Percentiles rank a stretch among this genome's conserved stretches.
These are phyloP conservation scores for Nepenthes mirabilis DNA, from an alignment of 148 eudicot species.

Conservation along the genomic window DNA sequence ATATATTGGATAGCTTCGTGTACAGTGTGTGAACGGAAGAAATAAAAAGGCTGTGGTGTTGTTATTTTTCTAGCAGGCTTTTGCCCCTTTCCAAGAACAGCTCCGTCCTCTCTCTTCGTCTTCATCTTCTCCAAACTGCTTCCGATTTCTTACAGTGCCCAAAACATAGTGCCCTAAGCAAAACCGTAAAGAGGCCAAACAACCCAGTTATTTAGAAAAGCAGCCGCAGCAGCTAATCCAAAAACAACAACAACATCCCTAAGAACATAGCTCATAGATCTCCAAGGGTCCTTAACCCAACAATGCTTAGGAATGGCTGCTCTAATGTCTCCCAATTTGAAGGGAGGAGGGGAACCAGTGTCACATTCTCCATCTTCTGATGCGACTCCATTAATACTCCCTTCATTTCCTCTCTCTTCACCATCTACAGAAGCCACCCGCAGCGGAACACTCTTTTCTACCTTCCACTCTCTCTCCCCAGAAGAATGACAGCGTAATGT, in stretches of 20 bases:
- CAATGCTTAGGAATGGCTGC: constrained; percentile 73
- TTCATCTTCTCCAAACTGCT: no score
- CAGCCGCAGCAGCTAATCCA: constrained; percentile 59
- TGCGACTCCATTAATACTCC: constrained; percentile 6
- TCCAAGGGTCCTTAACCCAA: constrained; percentile 73
- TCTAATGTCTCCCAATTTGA: constrained; percentile 39
- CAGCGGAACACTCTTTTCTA: constrained; percentile 49
- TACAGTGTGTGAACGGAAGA: no score
- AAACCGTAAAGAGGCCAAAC: constrained; percentile 76
- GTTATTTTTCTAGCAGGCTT: no score
- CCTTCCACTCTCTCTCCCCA: constrained; percentile 22
- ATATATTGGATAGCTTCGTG: no score
- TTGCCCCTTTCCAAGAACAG: no score
- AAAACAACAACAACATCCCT: constrained; percentile 68
- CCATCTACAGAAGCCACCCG: constrained; percentile 20
- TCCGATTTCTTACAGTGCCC: constrained; percentile 31
- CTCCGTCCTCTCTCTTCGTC: no score
- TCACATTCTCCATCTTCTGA: constrained; percentile 17
- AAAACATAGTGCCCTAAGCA: constrained; percentile 77
- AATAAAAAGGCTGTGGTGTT: no score
- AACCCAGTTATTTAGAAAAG: constrained; percentile 39
- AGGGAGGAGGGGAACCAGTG: constrained; percentile 44
- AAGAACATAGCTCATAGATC: constrained; percentile 53
- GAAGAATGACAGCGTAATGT: background rate
- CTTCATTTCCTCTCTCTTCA: constrained; percentile 7